Base-by-base conservation (phyloP, 495 filamentous ascomycete species). In the Lasiosphaeria hispida region DNA sequence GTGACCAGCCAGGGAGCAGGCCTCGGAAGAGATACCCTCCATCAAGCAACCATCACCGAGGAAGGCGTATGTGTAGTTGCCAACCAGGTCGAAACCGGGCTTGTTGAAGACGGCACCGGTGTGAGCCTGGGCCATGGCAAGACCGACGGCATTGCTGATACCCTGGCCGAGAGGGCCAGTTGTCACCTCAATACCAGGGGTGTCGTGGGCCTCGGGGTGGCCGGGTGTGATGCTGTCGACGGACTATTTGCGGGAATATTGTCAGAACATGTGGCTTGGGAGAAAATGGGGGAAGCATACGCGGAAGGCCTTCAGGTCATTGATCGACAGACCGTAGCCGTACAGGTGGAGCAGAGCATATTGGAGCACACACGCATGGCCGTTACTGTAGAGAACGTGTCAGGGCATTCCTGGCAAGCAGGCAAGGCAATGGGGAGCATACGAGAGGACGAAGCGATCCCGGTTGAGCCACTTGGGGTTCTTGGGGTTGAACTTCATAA, bases 401-500 rank as follows among this genome's bases (percentile, higher is more conserved):
- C 11, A 51, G 18, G 7, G 36, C 18, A 10, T 19, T 10, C 10
- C 0, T 39, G 42, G 57, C 17, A 60, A 30, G 23, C 23, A 30
- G 10, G 19, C n/a, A 18, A 15, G 34, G 52, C 36, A 37, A n/a
- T 45, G 43, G 50, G n/a, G 7, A 0, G 90, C 93, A 82, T 83
- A 97, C 94, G 94, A 99, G 72, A 99, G 90, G 44, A 99, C 90
- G 72, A 99, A 99, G 76, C 94, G 85, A 81, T 99, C 94, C 57
- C 94, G 87, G 83, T 97, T 97, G 64, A 89, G 69, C 92, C 92
- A 99, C 59, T 92, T 82, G 54, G 95, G 91, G 83, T 96, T 97
- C 85, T 96, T 92, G 60, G 94, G 94, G 87, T 99, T 99, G 83
- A 97, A 99, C 69, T 76, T 94, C 94, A 99, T 92, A 84, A 96